A percentile compares a stretch with the other conserved stretches of the same genome.
Evolutionary conservation across 1,284 basidiomycete species (phyloP).

Genomic region (Schizophyllum commune): DNA sequence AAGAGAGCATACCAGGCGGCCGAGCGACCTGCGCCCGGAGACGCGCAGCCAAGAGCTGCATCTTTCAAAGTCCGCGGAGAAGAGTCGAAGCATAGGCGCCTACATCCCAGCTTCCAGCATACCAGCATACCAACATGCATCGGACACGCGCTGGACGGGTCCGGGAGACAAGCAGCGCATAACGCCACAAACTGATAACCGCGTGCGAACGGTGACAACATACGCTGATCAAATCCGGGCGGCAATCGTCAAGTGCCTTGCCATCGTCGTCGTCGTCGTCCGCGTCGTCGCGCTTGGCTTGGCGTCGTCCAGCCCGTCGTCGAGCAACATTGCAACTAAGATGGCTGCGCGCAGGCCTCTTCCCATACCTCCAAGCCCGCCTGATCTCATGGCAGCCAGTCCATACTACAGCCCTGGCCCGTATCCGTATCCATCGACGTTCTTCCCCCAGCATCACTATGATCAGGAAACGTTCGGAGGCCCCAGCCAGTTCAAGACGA

Average conservation of each 20-base stretch:
- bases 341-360: slow-evolving; percentile 29
- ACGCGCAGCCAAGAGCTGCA: neutral
- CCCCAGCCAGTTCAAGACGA: slow-evolving; percentile 20
- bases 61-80: neutral
- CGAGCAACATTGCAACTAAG: neutral
- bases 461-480: slow-evolving; percentile 20
- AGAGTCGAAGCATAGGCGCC: neutral
- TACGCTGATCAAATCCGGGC: neutral
- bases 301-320: neutral
- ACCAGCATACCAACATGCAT: neutral
- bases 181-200: neutral
- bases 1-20: neutral
- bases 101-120: neutral
- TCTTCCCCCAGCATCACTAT: slow-evolving; percentile 26
- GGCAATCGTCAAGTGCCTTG: neutral
- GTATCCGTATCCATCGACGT: slow-evolving; percentile 33
- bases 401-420: slow-evolving; percentile 21
- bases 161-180: neutral
- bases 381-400: slow-evolving; percentile 1
- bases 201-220: neutral
- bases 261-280: neutral
- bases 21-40: neutral
- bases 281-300: neutral
- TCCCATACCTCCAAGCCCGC: slow-evolving; percentile 31
- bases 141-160: neutral